Conservation (phyloP, 441 rosid species). For the California macrophylla region DNA sequence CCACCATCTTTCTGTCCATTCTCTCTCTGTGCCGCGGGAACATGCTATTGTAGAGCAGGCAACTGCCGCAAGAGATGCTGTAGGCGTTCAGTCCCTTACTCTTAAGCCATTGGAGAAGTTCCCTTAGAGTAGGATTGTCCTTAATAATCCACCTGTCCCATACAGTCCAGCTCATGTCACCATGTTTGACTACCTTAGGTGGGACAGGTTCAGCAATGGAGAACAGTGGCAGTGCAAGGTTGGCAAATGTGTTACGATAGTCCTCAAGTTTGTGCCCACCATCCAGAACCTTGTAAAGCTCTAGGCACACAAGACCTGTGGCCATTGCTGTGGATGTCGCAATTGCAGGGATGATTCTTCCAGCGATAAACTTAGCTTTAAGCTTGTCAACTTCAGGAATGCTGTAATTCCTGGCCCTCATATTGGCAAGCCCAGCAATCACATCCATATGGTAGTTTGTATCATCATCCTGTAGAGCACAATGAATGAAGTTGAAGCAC, state of each 20-base stretch:
- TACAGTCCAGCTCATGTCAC: conserved; percentile 81
- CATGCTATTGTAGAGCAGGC: conserved; percentile 69
- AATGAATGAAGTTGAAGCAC: neutral
- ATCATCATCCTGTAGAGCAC: conserved; percentile 65
- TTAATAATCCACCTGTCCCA: conserved; percentile 87
- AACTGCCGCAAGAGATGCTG: conserved; percentile 79
- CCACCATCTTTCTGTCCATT: conserved; percentile 76
- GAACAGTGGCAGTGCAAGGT: conserved; percentile 81
- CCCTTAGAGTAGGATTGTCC: conserved; percentile 65
- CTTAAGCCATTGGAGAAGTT: conserved; percentile 75
- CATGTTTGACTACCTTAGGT: conserved; percentile 67
- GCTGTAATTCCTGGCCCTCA: conserved; percentile 91
- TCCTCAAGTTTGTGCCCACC: conserved; percentile 74
- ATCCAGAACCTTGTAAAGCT: conserved; percentile 75
- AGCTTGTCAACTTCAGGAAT: conserved; percentile 89
- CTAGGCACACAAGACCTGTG: conserved; percentile 84
- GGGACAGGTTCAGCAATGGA: conserved; percentile 93
- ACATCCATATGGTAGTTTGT: conserved; percentile 90
- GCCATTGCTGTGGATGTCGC: conserved; percentile 97
- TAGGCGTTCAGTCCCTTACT: conserved; percentile 66
- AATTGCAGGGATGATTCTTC: conserved; percentile 89
- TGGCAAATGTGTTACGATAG: conserved; percentile 84
- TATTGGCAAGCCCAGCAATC: conserved; percentile 87
- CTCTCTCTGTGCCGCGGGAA: conserved; percentile 68
- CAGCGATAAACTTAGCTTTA: conserved; percentile 91